A percentile compares a stretch with the other conserved stretches of the same genome.
Conservation (phyloP, 2,329 filamentous ascomycete genomes). For the Neonectria neomacrospora region DNA sequence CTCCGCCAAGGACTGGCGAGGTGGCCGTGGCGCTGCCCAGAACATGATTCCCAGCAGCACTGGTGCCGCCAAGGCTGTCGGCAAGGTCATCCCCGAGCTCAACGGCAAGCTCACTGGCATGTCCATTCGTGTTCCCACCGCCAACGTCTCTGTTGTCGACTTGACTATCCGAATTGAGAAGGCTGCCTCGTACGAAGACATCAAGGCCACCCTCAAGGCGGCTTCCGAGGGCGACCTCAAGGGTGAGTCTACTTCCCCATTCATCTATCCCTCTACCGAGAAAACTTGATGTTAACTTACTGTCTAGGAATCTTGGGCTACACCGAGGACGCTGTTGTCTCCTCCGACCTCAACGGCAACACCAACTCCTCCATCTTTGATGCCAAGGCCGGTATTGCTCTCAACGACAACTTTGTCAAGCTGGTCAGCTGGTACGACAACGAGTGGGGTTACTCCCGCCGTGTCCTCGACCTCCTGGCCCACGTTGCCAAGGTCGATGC, state of each 20-base stretch:
- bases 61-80: conserved; percentile 99
- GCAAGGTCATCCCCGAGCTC: conserved; percentile 97
- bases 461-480: conserved; percentile 83
- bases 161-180: conserved; percentile 95
- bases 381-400: conserved; percentile 97
- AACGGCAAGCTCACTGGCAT: conserved; percentile 99
- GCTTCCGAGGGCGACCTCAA: conserved; percentile 86
- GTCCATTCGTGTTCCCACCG: conserved; percentile 98
- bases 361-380: conserved; percentile 97
- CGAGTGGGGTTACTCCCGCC: conserved; percentile 99
- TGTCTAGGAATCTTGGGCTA: conserved; percentile 83
- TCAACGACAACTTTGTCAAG: conserved; percentile 99
- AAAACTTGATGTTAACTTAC: conserved; percentile 26
- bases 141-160: conserved; percentile 99
- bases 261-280: neutral
- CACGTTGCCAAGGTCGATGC: conserved; percentile 84
- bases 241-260: conserved; percentile 66
- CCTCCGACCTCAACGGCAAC: conserved; percentile 93
- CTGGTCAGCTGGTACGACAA: conserved; percentile 99
- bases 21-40: conserved; percentile 97
- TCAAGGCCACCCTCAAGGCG: conserved; percentile 92
- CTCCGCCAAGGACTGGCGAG: conserved; percentile 98
- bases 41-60: conserved; percentile 99
- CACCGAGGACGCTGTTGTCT: conserved; percentile 98
- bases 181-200: conserved; percentile 85